A percentile compares a stretch with the other conserved stretches of the same genome.
phyloP scores from a whole-genome alignment of 305 asterid genomes.

The Fraxinus angustifolia region DNA sequence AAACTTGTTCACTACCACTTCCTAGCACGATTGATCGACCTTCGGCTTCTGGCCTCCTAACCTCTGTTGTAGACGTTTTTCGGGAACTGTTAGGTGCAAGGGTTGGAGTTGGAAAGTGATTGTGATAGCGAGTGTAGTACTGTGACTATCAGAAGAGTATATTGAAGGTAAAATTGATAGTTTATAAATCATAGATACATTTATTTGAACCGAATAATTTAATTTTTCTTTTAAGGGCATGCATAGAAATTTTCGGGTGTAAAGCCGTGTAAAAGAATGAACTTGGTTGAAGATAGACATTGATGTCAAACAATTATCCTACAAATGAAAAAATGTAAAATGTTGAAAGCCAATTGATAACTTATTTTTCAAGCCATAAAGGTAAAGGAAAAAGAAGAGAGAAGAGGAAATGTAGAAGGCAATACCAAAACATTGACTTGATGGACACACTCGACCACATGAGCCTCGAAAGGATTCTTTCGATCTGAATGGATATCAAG shows the following conservation, averaged over 20 bases:
- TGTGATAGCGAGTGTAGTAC: not conserved
- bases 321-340: not conserved
- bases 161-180: not conserved
- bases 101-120: too few species aligned
- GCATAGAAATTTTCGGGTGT: not conserved
- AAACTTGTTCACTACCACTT: not conserved
- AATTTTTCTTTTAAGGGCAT: not conserved
- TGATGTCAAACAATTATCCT: not conserved
- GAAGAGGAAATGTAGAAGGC: not conserved
- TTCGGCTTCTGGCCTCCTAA: not conserved
- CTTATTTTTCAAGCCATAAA: not conserved
- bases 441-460: not conserved
- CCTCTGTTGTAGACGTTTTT: not conserved
- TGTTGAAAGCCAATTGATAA: not conserved
- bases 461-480: not conserved
- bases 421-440: conserved; percentile 2
- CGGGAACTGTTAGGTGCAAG: not conserved
- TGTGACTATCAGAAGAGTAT: not conserved
- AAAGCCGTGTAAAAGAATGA: not conserved
- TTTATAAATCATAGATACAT: too few species aligned
- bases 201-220: too few species aligned
- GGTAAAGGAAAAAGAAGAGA: not conserved
- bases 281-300: not conserved
- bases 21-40: not conserved
- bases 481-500: not conserved